Base-by-base conservation (phyloP, 164 flowering plant genomes). In the Liquidambar formosana region DNA sequence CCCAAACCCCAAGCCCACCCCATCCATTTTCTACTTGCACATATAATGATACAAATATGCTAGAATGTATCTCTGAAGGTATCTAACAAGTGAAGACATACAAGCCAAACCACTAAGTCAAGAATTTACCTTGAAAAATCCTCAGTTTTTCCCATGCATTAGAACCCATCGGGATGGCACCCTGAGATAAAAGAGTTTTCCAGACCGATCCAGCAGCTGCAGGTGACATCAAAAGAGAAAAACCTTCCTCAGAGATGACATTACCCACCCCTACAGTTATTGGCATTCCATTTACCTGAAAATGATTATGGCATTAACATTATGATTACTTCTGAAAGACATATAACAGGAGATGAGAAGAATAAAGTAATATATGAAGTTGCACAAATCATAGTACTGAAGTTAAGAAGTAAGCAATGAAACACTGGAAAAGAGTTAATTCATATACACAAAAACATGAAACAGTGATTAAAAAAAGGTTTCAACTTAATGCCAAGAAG, bases 181-280 rank as follows among this genome's bases (percentile, higher is more conserved):
- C 98, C 58, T 75, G 88, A 66, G 81, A 75, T 66, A 89, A 44
- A 74, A 93, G 80, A 67, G 85, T 78, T 67, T 82, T 84, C 98
- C 93, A 89, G 38, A 93, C 82, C 28, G 90, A 67, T 74, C 69
- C 87, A 61, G 96, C 89, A 70, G 83, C 83, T 45, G 87, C 86
- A 22, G 93, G 92, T 41, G 97, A 74, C 81, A 84, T 80, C 79
- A 91, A 65, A 67, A 93, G 49, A 25, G 97, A 85, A 76, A 78
- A 93, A 12, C 98, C 96, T 66, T 83, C 92, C 68, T 82, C 87
- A 61, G 91, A 85, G 65, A 93, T 69, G 52, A 87, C 19, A 79
- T 68, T 89, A 62, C 98, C 98, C 65, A 88, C 95, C n/a, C 93
- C 94, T 49, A 87, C 86, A 64, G 98, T 91, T 65, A 93, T 18